A percentile compares a stretch with the other conserved stretches of the same genome.
Conservation (phyloP, 2,329 filamentous ascomycete species). For the Colletotrichum gigasporum region DNA sequence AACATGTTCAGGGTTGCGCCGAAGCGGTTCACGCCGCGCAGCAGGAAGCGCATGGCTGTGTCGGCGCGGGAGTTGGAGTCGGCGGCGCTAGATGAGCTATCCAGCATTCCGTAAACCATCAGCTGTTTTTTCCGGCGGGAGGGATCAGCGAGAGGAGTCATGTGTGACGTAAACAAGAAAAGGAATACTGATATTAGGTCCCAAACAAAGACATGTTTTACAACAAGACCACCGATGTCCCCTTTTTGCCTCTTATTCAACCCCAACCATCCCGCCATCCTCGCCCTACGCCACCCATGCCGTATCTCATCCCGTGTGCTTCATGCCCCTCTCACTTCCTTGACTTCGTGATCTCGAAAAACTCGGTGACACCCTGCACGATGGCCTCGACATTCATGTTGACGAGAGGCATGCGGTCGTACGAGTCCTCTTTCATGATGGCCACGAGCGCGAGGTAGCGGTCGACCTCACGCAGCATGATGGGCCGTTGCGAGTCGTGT, state of each 20-base stretch:
- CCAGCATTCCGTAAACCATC: background rate
- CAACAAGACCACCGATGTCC: background rate
- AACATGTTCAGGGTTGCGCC: conserved; percentile 29
- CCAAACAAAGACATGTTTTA: background rate
- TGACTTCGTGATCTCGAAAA: conserved; percentile 77
- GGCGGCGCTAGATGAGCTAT: conserved; percentile 12
- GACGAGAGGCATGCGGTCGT: conserved; percentile 84
- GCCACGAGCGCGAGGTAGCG: conserved; percentile 83
- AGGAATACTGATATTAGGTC: background rate
- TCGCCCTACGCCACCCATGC: background rate
- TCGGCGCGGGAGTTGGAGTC: background rate
- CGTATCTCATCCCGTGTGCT: background rate
- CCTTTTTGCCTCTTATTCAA: background rate
- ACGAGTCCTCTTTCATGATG: conserved; percentile 86
- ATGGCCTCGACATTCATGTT: conserved; percentile 89
- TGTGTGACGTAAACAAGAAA: background rate
- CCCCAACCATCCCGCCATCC: background rate
- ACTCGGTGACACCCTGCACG: conserved; percentile 80
- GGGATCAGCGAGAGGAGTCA: background rate
- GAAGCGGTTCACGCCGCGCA: conserved; percentile 26
- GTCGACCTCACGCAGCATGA: conserved; percentile 76
- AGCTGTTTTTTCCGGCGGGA: background rate
- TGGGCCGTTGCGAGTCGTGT: conserved; percentile 70
- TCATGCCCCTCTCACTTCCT: conserved; percentile 46
- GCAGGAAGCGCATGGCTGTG: conserved; percentile 21